Percentiles rank a stretch among this genome's conserved stretches.
phyloP scores from a whole-genome alignment of 1,284 basidiomycete species.

The Ustilago curta region DNA sequence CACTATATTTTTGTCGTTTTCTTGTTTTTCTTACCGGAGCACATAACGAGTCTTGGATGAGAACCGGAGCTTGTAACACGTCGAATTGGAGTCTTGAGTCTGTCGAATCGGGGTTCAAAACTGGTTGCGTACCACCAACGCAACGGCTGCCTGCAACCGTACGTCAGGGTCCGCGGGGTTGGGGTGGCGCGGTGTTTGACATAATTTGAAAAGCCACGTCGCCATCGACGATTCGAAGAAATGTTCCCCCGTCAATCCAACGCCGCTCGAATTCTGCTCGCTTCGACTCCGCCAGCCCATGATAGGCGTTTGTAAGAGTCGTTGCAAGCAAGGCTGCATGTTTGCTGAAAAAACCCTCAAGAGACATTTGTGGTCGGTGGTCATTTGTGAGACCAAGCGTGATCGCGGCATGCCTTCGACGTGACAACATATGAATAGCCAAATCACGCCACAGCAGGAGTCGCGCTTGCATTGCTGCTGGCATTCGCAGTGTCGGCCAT shows the following conservation, averaged over 20 bases:
- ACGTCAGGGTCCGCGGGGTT: not conserved
- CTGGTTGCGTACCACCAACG: too few relatives aligned
- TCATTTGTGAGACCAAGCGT: not conserved
- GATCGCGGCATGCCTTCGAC: not conserved
- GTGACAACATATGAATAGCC: not conserved
- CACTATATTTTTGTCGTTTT: not conserved
- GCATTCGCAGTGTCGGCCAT: not conserved
- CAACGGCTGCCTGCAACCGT: not conserved
- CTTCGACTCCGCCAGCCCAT: not conserved
- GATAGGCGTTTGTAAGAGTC: not conserved
- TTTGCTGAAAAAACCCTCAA: not conserved
- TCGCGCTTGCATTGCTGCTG: not conserved
- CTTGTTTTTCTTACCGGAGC: constrained; percentile 2
- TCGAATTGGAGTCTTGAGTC: too few relatives aligned
- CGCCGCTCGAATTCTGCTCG: not conserved
- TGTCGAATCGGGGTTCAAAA: too few relatives aligned
- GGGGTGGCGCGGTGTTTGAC: not conserved
- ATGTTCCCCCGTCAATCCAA: not conserved
- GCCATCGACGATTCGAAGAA: not conserved
- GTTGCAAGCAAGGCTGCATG: not conserved
- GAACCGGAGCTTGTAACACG: too few relatives aligned
- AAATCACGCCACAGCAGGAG: not conserved
- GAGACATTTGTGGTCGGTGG: not conserved
- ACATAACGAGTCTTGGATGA: not conserved
- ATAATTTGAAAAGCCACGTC: not conserved